Evolutionary conservation across 345 rosid species (phyloP), one percentile per base, ranked within the genome.

Genomic region (Hibiscus trionum): DNA sequence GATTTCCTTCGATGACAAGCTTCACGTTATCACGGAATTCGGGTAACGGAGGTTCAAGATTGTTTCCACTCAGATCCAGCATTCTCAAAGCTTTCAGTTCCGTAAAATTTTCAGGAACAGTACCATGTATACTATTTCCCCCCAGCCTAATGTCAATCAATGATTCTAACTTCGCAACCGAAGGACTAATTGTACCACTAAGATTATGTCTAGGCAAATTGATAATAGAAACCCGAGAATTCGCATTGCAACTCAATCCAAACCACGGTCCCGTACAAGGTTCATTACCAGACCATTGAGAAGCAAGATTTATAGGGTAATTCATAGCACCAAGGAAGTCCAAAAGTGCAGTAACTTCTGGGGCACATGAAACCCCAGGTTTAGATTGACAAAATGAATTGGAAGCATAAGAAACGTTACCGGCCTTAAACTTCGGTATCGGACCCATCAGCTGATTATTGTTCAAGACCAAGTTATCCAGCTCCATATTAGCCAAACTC

Each of bases 381-480:
- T 76, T 60, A 19, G 80, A 56, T 77, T 76, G 84, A 78, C 93
- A 90, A 75, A 90, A 90, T 9, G 82, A 39, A 74, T 90, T 90
- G 47, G 88, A 76, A 72, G 61, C 50, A 73, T 27, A 87, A 67
- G 76, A 75, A 59, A 68, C 60, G 2, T 83, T 83, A 53, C 72
- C 50, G 0, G 91, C 87, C 61, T 80, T 90, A 55, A 83, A 87
- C 69, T 78, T 70, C 2, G 93, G 96, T 11, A 84, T 82, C 47
- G 93, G 88, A 53, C 96, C 96, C 96, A 88, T 88, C 4, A 90
- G 76, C 72, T 79, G 77, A 75, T 90, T 90, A 53, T 90, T 90
- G 82, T 81, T 88, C 85, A 90, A 78, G 73, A 87, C 86, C 50
- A 90, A 76, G 29, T 77, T 58, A 62, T 84, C 86, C 67, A 90